Conservation (phyloP, 2,329 filamentous ascomycete genomes). For the Epichloe coenophiala region DNA sequence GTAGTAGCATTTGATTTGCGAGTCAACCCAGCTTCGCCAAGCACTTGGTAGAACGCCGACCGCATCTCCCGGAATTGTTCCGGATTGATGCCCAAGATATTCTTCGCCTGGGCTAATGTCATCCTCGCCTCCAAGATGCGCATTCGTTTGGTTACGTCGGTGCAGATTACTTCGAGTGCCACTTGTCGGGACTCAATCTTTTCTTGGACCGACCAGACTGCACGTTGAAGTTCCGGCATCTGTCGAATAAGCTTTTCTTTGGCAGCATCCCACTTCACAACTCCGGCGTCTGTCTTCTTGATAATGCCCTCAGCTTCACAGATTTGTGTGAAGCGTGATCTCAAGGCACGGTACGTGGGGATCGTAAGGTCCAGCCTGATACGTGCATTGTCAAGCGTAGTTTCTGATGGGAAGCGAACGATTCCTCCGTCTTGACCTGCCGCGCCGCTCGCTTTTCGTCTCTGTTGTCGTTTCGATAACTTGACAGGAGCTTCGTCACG, state of each 20-base stretch:
- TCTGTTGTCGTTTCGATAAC: slow-evolving; percentile 39
- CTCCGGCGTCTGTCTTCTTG: slow-evolving; percentile 64
- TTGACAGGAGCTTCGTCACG: background rate
- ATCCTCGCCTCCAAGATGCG: slow-evolving; percentile 51
- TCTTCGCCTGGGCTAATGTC: slow-evolving; percentile 63
- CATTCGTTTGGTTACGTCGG: slow-evolving; percentile 70
- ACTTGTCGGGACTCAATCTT: slow-evolving; percentile 49
- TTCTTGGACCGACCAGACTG: slow-evolving; percentile 45
- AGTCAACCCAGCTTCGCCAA: slow-evolving; percentile 53
- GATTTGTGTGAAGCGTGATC: slow-evolving; percentile 55
- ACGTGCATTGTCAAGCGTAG: slow-evolving; percentile 68
- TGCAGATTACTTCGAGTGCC: slow-evolving; percentile 67
- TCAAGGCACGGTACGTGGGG: slow-evolving; percentile 47
- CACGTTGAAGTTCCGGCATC: slow-evolving; percentile 46
- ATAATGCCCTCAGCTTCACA: slow-evolving; percentile 53
- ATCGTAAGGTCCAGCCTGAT: slow-evolving; percentile 52
- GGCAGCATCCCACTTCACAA: slow-evolving; percentile 58
- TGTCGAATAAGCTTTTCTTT: slow-evolving; percentile 55
- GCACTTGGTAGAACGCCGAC: slow-evolving; percentile 49
- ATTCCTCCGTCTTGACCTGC: slow-evolving; percentile 51
- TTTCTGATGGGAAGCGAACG: slow-evolving; percentile 69
- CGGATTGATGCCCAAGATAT: slow-evolving; percentile 33
- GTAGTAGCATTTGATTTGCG: slow-evolving; percentile 61
- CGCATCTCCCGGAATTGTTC: slow-evolving; percentile 44
- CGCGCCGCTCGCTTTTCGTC: slow-evolving; percentile 47